Evolutionary conservation across 2,329 filamentous ascomycete genomes (phyloP), one percentile per base, ranked within the genome.

Genomic region (Diaporthe longicolla): DNA sequence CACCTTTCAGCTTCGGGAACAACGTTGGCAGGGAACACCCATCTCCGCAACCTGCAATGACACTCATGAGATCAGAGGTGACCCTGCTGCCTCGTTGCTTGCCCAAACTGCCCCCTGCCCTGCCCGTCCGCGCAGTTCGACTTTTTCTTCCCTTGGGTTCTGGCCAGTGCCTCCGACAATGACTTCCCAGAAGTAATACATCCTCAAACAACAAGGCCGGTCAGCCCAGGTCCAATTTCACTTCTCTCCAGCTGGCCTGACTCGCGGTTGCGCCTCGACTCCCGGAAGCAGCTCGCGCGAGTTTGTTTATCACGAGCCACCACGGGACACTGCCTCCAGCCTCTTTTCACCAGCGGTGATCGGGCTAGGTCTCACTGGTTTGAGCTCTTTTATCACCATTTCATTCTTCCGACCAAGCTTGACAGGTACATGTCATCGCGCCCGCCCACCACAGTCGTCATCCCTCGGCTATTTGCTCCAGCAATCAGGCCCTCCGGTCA

Each of bases 181-280:
- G 70, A 52, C 48, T 61, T 37, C 59, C 70, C 48, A 54, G 57
- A 71, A 72, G 50, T 65, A 72, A 61, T 54, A 57, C 43, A 63
- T 54, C 40, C 73, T 74, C 69, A 45, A 68, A 57, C 52, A 66
- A 52, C 70, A 66, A 71, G 73, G 73, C 61, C 70, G 58, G 21
- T 57, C 58, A 68, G 71, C 68, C 59, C 72, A 69, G 63, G 66
- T 54, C 71, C 73, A 71, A 69, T 73, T 75, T 75, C 74, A 45
- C 61, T 75, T 75, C 74, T 68, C 66, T 71, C 59, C 74, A 75
- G 74, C 74, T 75, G 74, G 74, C 59, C 74, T 75, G 74, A 74
- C 57, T 43, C 54, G 37, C 24, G 45, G 61, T 35, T 17, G 59
- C 59, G 37, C 48, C 55, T 68, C 58, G 59, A 57, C 63, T 74